phyloP scores from a whole-genome alignment of 192 early-diverging fungal species.

The Coemansia sp. region DNA sequence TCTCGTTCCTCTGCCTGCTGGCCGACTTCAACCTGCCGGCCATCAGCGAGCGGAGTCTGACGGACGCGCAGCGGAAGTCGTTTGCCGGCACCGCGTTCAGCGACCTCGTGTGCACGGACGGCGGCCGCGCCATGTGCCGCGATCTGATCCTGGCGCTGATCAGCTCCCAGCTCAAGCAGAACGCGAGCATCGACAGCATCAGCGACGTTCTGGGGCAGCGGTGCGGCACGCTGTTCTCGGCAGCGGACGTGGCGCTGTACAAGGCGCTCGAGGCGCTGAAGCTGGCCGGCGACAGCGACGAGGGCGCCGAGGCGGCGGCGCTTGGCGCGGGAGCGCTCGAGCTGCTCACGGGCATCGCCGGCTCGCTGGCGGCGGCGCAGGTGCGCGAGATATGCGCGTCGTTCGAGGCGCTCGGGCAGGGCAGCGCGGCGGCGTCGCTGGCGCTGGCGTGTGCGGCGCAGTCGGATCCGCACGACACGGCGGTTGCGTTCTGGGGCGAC shows the following conservation, averaged over 20 bases:
- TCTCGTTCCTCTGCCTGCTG: conserved; percentile 67
- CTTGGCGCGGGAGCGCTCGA: conserved; percentile 52
- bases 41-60: conserved; percentile 47
- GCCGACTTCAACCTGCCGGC: conserved; percentile 64
- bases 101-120: conserved; percentile 55
- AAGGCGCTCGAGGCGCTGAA: conserved; percentile 62
- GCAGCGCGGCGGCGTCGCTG: conserved; percentile 53
- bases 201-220: conserved; percentile 62
- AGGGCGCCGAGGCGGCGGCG: conserved; percentile 45
- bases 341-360: conserved; percentile 55
- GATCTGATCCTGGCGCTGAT: conserved; percentile 68
- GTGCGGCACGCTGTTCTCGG: conserved; percentile 66
- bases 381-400: conserved; percentile 55
- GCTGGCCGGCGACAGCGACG: conserved; percentile 52
- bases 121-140: conserved; percentile 60
- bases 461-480: conserved; percentile 60
- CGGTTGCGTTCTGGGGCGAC: conserved; percentile 59
- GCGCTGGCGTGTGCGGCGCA: conserved; percentile 60
- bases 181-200: conserved; percentile 59
- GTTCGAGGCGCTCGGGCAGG: conserved; percentile 54
- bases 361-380: conserved; percentile 44
- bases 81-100: conserved; percentile 59
- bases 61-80: conserved; percentile 48
- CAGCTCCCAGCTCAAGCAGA: conserved; percentile 59
- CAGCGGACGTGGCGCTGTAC: conserved; percentile 66